phyloP scores from a whole-genome alignment of 2,329 filamentous ascomycete genomes.

The Colletotrichum higginsianum region DNA sequence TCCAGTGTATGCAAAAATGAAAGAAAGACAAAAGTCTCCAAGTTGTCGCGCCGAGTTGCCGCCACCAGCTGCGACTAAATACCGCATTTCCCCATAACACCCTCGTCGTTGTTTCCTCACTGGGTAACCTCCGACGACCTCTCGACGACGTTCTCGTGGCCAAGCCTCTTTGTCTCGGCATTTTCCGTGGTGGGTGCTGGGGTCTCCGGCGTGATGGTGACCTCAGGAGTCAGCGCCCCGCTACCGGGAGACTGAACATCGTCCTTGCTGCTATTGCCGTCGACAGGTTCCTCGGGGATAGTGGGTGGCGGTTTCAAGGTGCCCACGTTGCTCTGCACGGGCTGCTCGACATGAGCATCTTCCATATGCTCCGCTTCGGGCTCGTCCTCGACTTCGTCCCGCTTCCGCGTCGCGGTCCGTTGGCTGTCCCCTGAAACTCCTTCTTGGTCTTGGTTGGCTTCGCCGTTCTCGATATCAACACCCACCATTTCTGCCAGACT shows the following conservation, averaged over 20 bases:
- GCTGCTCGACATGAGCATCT: constrained; percentile 44
- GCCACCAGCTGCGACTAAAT: neutral
- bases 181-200: constrained; percentile 55
- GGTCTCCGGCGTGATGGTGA: constrained; percentile 67
- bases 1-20: constrained; percentile 35
- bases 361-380: constrained; percentile 54
- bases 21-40: neutral
- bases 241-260: constrained; percentile 34
- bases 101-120: constrained; percentile 43
- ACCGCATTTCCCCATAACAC: neutral
- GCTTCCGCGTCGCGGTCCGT: constrained; percentile 41
- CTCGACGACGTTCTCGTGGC: constrained; percentile 56
- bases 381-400: constrained; percentile 54
- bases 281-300: constrained; percentile 48
- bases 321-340: constrained; percentile 41
- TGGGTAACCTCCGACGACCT: constrained; percentile 52
- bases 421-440: constrained; percentile 47
- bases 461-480: constrained; percentile 67
- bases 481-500: constrained; percentile 90
- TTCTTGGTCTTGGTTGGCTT: constrained; percentile 54
- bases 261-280: constrained; percentile 41
- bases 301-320: constrained; percentile 38
- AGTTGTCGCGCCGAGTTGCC: neutral
- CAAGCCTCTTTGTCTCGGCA: constrained; percentile 61
- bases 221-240: constrained; percentile 54